These are phyloP conservation scores for Pecoramyces ruminantium DNA, from an alignment of 192 early-diverging fungal species.

Conservation along the genomic window DNA sequence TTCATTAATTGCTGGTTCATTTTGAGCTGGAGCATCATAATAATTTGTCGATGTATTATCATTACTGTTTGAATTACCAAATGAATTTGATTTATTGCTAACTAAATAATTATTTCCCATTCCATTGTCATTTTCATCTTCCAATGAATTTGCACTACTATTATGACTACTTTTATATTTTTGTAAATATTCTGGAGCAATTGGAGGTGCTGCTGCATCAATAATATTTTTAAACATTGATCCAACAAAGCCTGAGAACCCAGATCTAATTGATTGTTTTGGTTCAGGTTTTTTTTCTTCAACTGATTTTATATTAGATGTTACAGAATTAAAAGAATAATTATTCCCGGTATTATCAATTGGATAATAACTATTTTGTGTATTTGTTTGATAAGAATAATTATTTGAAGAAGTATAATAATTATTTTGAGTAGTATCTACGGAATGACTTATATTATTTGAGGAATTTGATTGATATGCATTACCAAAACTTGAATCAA, in stretches of 20 bases:
- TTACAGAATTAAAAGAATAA: background rate
- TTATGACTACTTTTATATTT: background rate
- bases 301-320: background rate
- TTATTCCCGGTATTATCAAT: background rate
- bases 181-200: background rate
- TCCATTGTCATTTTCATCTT: background rate
- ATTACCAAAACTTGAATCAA: too few relatives aligned
- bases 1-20: background rate
- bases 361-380: background rate
- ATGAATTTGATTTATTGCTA: background rate
- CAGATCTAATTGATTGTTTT: background rate
- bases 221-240: background rate
- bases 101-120: background rate
- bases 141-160: background rate
- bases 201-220: background rate
- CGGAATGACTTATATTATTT: background rate
- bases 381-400: background rate
- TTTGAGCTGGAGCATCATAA: background rate
- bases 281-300: background rate
- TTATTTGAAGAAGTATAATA: background rate
- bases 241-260: background rate
- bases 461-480: background rate
- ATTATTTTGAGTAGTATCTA: background rate
- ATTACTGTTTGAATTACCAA: background rate
- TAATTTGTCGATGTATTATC: background rate